Conservation (phyloP, 768 basidiomycete genomes). For the Rhodocollybia butyracea region DNA sequence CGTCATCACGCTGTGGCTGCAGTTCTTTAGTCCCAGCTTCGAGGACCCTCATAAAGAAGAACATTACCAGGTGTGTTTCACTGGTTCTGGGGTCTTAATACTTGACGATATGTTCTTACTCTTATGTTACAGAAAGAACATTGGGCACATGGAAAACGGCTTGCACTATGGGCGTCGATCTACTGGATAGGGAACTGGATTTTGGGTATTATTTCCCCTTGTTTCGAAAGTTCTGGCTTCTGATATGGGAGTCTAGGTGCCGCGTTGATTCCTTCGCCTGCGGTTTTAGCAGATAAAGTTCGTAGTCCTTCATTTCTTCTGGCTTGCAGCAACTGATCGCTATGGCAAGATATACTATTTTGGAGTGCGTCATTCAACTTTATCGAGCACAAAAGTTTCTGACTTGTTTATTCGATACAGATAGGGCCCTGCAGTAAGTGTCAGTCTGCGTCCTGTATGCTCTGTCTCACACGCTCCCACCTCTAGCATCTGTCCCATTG, state of each 20-base stretch:
- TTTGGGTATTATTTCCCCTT: no score
- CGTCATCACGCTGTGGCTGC: not conserved
- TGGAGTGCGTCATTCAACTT: slow-evolving; percentile 1
- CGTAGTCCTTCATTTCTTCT: not conserved
- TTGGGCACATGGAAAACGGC: slow-evolving; percentile 7
- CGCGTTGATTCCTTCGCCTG: slow-evolving; percentile 3
- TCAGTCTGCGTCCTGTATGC: no score
- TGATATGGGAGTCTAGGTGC: no score
- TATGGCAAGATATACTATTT: slow-evolving; percentile 10
- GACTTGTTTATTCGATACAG: not conserved
- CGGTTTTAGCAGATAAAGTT: slow-evolving; percentile 6
- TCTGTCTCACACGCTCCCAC: no score
- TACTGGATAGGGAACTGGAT: slow-evolving; percentile 7
- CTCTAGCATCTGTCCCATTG: not conserved
- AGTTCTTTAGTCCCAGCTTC: slow-evolving; percentile 5
- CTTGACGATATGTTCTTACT: no score
- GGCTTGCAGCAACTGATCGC: no score
- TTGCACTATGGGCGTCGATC: slow-evolving; percentile 6
- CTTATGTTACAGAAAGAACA: slow-evolving; percentile 1
- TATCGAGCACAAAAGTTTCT: not conserved
- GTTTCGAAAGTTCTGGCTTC: no score
- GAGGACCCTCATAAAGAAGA: not conserved
- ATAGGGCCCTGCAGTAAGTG: slow-evolving; percentile 2
- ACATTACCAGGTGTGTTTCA: not conserved
- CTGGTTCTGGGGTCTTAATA: not conserved